Percentiles rank a stretch among this genome's conserved stretches.
phyloP scores from a whole-genome alignment of 2,329 filamentous ascomycete species.

The Neocucurbitaria cava region DNA sequence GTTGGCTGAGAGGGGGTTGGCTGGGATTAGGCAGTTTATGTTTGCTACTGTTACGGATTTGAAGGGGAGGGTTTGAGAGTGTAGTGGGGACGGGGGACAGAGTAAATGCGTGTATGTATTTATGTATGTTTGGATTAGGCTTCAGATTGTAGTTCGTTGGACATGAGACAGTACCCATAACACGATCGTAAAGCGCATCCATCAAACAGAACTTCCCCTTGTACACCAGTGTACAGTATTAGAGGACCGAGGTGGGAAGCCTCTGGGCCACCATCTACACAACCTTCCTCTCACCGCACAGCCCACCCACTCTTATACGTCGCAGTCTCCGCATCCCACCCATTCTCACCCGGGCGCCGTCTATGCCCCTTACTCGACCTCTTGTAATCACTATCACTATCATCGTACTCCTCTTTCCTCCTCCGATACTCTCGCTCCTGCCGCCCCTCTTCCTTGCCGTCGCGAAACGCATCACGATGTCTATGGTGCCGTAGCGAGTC shows the following conservation, averaged over 20 bases:
- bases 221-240: background rate
- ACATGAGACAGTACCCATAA: background rate
- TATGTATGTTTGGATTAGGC: background rate
- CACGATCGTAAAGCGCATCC: background rate
- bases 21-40: conserved; percentile 74
- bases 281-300: conserved; percentile 58
- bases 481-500: conserved; percentile 6
- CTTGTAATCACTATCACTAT: conserved; percentile 4
- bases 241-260: background rate
- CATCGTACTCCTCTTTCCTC: conserved; percentile 35
- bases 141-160: background rate
- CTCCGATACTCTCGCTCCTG: conserved; percentile 46
- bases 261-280: background rate
- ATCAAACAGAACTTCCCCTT: too few relatives aligned
- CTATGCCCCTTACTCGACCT: conserved; percentile 10
- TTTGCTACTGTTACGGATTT: conserved; percentile 82
- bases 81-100: background rate
- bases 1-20: conserved; percentile 68
- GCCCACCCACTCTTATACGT: conserved; percentile 63
- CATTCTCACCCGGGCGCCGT: conserved; percentile 44
- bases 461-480: conserved; percentile 14
- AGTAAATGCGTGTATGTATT: background rate
- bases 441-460: conserved; percentile 21
- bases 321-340: conserved; percentile 45
- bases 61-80: conserved; percentile 46